Evolutionary conservation across 2,329 filamentous ascomycete species (phyloP), one percentile per base, ranked within the genome.

Genomic region (Phoma sp.): DNA sequence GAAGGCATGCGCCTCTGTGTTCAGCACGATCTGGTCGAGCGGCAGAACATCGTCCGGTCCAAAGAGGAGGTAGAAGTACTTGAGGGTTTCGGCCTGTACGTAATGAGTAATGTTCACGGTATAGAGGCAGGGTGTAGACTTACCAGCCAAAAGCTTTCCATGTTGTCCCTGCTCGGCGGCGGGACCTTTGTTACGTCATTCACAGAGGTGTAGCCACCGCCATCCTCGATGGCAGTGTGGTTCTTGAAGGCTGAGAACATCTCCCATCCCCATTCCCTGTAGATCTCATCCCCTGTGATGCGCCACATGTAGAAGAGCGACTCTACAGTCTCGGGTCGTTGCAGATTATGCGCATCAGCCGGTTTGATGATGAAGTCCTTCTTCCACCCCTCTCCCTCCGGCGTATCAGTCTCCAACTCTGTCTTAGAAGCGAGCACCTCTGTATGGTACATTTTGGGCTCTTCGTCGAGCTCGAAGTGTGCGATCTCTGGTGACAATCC

Each of bases 61-160:
- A 78, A 99, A 99, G 31, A 99, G 82, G 36, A 99, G 85, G 75
- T 96, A 99, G 74, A 99, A 90, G 74, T 99, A 99, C 78, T 99
- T 99, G 39, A 99, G 81, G 21, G 95, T 99, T 79, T 99, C 95
- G 41, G 95, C 93, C 89, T 92, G 25, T 24, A 0, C 13, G 8
- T 38, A 37, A 43, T 58, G 24, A 51, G 48, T 15, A 25, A 21
- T 8, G 10, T 36, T 43, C 21, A 25, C 43, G 35, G 24, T n/a
- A 37, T 40, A 17, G 29, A 33, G 27, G 6, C 27, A 40, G 41
- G 17, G 4, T 4, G 29, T 10, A 15, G 33, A 78, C 88, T 79
- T 78, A 91, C 89, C 81, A 99, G 85, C 95, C 95, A 99, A 78
- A 98, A 98, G 73, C 92, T 96, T 79, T 99, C 95, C 94, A 99